phyloP scores from a whole-genome alignment of 2,329 filamentous ascomycete genomes.

The Hortaea sp. region DNA sequence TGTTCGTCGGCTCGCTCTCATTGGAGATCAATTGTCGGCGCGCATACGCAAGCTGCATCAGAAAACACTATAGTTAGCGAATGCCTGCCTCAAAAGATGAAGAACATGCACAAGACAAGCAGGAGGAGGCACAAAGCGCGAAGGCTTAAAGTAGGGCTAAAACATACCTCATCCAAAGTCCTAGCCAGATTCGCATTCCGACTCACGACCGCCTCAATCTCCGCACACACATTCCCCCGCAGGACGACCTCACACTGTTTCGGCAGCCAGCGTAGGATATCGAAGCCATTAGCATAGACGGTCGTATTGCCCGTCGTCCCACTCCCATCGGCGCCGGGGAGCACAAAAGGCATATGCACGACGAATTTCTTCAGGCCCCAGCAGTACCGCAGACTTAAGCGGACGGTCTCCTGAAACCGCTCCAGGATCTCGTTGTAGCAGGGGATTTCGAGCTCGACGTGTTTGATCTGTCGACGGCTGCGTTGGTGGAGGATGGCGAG shows the following conservation, averaged over 20 bases:
- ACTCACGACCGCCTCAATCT: slow-evolving; percentile 31
- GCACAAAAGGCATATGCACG: slow-evolving; percentile 28
- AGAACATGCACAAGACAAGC: background rate
- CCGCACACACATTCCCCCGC: slow-evolving; percentile 29
- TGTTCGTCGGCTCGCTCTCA: slow-evolving; percentile 8
- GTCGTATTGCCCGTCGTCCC: slow-evolving; percentile 28
- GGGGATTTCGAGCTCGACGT: slow-evolving; percentile 34
- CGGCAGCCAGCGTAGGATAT: slow-evolving; percentile 37
- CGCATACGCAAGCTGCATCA: slow-evolving; percentile 21
- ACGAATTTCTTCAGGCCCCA: slow-evolving; percentile 34
- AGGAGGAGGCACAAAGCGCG: too few relatives aligned
- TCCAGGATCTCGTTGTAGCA: slow-evolving; percentile 38
- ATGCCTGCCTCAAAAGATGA: background rate
- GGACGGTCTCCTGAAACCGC: slow-evolving; percentile 36
- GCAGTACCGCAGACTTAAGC: slow-evolving; percentile 36
- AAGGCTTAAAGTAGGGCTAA: slow-evolving; percentile 3
- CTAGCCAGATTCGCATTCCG: slow-evolving; percentile 32
- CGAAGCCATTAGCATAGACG: slow-evolving; percentile 38
- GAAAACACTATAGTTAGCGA: background rate
- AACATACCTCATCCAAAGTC: slow-evolving; percentile 32
- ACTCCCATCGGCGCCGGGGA: slow-evolving; percentile 21
- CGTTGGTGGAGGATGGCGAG: slow-evolving; percentile 33
- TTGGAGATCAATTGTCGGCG: slow-evolving; percentile 25
- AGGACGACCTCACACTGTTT: slow-evolving; percentile 31
- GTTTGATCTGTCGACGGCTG: slow-evolving; percentile 33